phyloP scores from a whole-genome alignment of 768 basidiomycete genomes.

The Lactifluus rugatus region DNA sequence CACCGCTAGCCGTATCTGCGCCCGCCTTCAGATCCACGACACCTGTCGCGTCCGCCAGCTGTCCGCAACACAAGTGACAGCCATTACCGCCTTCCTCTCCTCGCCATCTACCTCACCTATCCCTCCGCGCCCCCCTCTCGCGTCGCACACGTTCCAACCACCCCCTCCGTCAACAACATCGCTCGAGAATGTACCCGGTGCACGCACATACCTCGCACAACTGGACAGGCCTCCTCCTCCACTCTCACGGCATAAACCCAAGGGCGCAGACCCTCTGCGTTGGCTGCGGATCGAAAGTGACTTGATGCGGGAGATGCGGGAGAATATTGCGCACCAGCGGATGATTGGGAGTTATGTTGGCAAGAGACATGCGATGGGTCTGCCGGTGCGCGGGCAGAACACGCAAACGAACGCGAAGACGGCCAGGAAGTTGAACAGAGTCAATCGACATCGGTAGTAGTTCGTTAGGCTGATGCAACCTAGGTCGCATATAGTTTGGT shows the following conservation, averaged over 20 bases:
- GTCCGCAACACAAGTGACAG: constrained; percentile 78
- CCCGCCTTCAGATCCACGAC: constrained; percentile 88
- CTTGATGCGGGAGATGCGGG: constrained; percentile 67
- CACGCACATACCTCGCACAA: constrained; percentile 3
- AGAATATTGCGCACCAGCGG: constrained; percentile 87
- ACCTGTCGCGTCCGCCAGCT: constrained; percentile 71
- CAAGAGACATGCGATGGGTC: constrained; percentile 82
- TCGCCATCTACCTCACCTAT: constrained; percentile 70
- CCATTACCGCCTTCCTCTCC: constrained; percentile 89
- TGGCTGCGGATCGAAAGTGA: constrained; percentile 83
- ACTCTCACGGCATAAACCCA: constrained; percentile 8
- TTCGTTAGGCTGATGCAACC: neutral
- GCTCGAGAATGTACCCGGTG: constrained; percentile 24
- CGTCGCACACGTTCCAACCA: constrained; percentile 41
- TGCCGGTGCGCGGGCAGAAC: constrained; percentile 92
- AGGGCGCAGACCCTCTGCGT: constrained; percentile 52
- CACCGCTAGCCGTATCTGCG: constrained; percentile 74
- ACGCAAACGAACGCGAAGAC: constrained; percentile 87
- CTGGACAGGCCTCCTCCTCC: neutral
- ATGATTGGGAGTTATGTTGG: constrained; percentile 94
- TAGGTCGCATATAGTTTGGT: neutral
- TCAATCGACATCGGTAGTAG: constrained; percentile 47
- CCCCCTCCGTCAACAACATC: constrained; percentile 33
- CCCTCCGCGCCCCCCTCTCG: constrained; percentile 59
- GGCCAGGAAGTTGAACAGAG: constrained; percentile 81